A percentile compares a stretch with the other conserved stretches of the same genome.
These are phyloP conservation scores for Phytophthora multivora DNA, from an alignment of 352 stramenopile genomes.

Conservation along the genomic window DNA sequence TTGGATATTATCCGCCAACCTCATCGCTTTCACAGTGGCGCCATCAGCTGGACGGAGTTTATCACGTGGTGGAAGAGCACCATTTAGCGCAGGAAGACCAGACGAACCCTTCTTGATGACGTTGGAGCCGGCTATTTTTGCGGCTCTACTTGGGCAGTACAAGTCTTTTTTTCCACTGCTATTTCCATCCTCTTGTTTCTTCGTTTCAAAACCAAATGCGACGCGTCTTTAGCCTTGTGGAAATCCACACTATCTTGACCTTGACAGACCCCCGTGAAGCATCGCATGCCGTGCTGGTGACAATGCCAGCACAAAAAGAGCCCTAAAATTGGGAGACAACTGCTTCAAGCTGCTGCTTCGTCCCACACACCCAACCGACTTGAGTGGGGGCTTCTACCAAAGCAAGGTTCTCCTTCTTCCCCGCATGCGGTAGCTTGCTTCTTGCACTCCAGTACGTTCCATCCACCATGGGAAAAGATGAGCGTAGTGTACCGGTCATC, in stretches of 20 bases:
- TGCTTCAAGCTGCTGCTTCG: constrained; percentile 16
- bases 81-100: constrained; percentile 38
- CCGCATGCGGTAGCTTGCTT: constrained; percentile 31
- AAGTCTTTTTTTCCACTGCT: neutral
- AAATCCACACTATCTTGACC: constrained; percentile 14
- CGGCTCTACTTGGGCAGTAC: constrained; percentile 2
- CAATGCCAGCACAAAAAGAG: constrained; percentile 26
- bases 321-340: constrained; percentile 38
- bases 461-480: constrained; percentile 56
- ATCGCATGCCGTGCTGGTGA: constrained; percentile 32
- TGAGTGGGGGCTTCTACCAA: constrained; percentile 23
- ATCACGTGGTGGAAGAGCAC: constrained; percentile 81
- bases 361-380: constrained; percentile 18
- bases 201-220: constrained; percentile 42
- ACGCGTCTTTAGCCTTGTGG: too few species aligned
- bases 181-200: constrained; percentile 22
- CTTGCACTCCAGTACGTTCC: neutral
- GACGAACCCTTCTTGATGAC: constrained; percentile 6
- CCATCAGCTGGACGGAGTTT: constrained; percentile 77
- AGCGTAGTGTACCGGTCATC: constrained; percentile 60
- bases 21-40: constrained; percentile 44
- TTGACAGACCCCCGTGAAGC: constrained; percentile 14
- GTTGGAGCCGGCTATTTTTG: constrained; percentile 35
- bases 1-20: neutral
- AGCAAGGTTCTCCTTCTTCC: constrained; percentile 41